Evolutionary conservation across 1,139 yeast species (phyloP), one percentile per base, ranked within the genome.

Genomic region (Barnettozyma hawaiiensis): DNA sequence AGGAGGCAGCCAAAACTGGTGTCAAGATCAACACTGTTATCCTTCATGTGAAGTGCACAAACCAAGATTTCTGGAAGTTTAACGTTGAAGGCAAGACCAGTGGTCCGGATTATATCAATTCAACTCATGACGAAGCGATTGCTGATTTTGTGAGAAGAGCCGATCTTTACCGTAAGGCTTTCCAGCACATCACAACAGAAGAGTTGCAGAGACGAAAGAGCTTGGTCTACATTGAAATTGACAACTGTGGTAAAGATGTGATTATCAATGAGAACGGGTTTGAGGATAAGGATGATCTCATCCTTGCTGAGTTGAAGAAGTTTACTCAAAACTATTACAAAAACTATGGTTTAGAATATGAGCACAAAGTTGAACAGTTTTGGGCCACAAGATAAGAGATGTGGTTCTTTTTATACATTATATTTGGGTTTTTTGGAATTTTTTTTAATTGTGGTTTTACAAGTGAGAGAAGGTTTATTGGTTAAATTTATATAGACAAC

Each of bases 1-100:
- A 51, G 47, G 46, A 51, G 41, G 16, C n/a, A n/a, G n/a, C 19
- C 22, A 38, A 46, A 35, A 31, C 55, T 48, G 41, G 54, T 32
- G 34, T 54, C 27, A 57, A 49, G 31, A 51, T 64, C n/a, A 57
- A 59, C 23, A 68, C 68, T 3, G 49, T 71, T 15, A 59, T 72
- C 8, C 56, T 73, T 11, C 76, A 73, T 49, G 67, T 73, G 24
- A 63, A 67, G 59, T 79, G 80, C 45, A 52, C 66, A 4, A 66
- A 71, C 50, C 54, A 53, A 28, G 62, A 65, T 18, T 61, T 69
- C 26, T 62, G 75, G 57, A 59, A 74, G 46, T 81, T 61, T 59
- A 82, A 82, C 60, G 78, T 81, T 42, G 78, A 73, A 52, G 74
- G 78, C 41, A 82, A 82, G 60, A 72, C 86, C 2, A 67, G 65